phyloP scores from a whole-genome alignment of 345 rosid genomes.

The Microthlaspi erraticum region DNA sequence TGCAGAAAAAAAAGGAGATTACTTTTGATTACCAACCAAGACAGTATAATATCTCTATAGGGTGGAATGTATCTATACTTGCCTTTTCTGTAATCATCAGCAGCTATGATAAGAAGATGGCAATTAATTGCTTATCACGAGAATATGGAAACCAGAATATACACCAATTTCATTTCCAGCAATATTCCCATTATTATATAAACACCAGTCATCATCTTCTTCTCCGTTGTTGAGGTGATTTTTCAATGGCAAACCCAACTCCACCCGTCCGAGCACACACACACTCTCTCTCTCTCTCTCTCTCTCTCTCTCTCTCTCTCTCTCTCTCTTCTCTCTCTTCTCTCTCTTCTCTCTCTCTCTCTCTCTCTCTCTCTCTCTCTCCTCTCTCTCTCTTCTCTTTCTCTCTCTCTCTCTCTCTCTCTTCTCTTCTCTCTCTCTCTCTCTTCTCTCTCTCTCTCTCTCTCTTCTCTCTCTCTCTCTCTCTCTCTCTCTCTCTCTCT shows the following conservation, averaged over 20 bases:
- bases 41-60: too few relatives aligned
- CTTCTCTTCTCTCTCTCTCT: neutral
- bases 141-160: slow-evolving; percentile 17
- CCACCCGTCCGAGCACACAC: slow-evolving; percentile 3
- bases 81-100: neutral
- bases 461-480: neutral
- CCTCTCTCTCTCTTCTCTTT: too few relatives aligned
- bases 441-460: neutral
- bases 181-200: neutral
- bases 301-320: neutral
- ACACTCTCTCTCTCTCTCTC: neutral
- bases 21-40: too few relatives aligned
- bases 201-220: neutral
- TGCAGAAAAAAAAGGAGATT: neutral
- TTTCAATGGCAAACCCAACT: slow-evolving; percentile 19
- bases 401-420: neutral
- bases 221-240: slow-evolving; percentile 3
- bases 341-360: neutral
- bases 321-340: neutral
- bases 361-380: neutral
- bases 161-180: slow-evolving; percentile 3
- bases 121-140: slow-evolving; percentile 9
- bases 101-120: neutral
- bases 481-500: neutral
- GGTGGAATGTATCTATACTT: neutral